These are phyloP conservation scores for Raphanus sativus DNA, from an alignment of 345 rosid genomes.

Conservation along the genomic window DNA sequence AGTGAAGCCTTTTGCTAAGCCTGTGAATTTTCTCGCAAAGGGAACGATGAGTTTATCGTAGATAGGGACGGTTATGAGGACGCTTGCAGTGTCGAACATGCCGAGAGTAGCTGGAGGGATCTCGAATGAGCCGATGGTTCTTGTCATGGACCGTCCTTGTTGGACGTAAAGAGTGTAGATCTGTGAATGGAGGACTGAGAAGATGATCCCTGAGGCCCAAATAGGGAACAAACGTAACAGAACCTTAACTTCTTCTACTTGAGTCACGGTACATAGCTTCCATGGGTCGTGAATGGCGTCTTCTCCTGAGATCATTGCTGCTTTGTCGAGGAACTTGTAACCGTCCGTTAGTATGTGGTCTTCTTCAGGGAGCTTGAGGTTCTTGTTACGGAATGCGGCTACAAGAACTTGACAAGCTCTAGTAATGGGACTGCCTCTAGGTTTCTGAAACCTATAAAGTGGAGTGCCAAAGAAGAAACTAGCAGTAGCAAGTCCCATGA, in stretches of 20 bases:
- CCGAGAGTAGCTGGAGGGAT: conserved; percentile 93
- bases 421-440: conserved; percentile 91
- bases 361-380: conserved; percentile 59
- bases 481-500: conserved; percentile 79
- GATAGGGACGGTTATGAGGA: conserved; percentile 83
- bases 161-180: conserved; percentile 92
- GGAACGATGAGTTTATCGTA: conserved; percentile 80
- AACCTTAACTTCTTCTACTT: conserved; percentile 93
- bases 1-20: neutral
- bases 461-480: conserved; percentile 91
- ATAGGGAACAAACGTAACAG: conserved; percentile 89
- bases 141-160: conserved; percentile 84
- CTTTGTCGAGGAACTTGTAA: conserved; percentile 67
- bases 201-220: conserved; percentile 89
- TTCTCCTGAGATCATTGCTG: conserved; percentile 68
- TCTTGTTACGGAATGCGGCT: conserved; percentile 69
- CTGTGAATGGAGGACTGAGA: conserved; percentile 82
- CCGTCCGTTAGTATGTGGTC: conserved; percentile 45
- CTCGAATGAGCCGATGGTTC: conserved; percentile 67
- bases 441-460: conserved; percentile 82
- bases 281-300: conserved; percentile 43
- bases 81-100: conserved; percentile 71
- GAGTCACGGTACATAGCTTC: conserved; percentile 89
- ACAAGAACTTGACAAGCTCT: conserved; percentile 83
- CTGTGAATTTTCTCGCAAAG: conserved; percentile 45